A percentile compares a stretch with the other conserved stretches of the same genome.
Evolutionary conservation across 371 early-diverging fungal genomes (phyloP).

Genomic region (Mortierella sp.): DNA sequence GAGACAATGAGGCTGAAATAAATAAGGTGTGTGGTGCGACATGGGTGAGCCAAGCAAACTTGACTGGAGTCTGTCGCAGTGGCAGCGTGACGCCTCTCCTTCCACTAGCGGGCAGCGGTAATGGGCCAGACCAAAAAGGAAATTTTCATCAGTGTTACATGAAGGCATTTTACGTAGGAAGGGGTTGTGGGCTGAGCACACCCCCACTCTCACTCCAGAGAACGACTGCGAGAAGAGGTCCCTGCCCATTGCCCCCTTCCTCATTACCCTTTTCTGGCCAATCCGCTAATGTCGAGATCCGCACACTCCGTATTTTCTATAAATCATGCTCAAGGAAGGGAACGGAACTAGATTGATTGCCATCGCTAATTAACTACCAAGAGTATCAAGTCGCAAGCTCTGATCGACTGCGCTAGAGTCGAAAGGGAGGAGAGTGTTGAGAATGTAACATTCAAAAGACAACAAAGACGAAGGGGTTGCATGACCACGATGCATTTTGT

Average conservation of each 20-base stretch:
- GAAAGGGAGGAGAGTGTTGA: not conserved
- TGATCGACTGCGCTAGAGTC: conserved; percentile 6
- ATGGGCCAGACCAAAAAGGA: not conserved
- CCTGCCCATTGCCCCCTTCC: not conserved
- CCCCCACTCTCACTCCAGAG: too few relatives aligned
- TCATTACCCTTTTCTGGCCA: conserved; percentile 3
- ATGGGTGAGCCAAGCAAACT: not conserved
- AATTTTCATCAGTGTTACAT: not conserved
- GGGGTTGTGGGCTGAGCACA: not conserved
- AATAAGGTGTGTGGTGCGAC: not conserved
- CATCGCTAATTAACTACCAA: not conserved
- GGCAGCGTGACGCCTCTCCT: not conserved
- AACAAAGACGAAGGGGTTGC: not conserved
- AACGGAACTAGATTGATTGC: not conserved
- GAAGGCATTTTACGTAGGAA: not conserved
- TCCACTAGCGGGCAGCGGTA: not conserved
- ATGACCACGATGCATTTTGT: not conserved
- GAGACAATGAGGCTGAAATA: not conserved
- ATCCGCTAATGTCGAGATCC: not conserved
- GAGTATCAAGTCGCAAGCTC: too few relatives aligned
- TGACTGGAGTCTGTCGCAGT: not conserved
- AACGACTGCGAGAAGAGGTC: not conserved
- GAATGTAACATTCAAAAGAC: not conserved
- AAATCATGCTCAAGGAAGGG: not conserved
- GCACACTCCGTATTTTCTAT: not conserved